A percentile compares a stretch with the other conserved stretches of the same genome.
phyloP scores from a whole-genome alignment of 768 basidiomycete species.

The Suillus plorans region DNA sequence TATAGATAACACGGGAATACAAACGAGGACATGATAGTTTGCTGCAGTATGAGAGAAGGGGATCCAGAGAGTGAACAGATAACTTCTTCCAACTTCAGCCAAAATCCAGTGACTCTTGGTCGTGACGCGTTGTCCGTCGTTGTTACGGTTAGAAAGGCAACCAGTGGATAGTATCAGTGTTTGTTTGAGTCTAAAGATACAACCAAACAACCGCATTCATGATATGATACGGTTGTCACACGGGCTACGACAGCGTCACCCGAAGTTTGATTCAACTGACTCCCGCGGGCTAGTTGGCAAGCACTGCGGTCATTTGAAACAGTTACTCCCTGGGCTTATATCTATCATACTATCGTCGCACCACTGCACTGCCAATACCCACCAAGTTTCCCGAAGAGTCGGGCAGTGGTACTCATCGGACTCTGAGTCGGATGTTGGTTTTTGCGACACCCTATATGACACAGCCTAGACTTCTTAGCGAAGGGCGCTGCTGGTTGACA shows the following conservation, averaged over 20 bases:
- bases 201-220: conserved; percentile 28
- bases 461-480: neutral
- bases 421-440: neutral
- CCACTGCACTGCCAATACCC: neutral
- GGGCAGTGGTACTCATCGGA: neutral
- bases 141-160: neutral
- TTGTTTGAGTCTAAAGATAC: conserved; percentile 26
- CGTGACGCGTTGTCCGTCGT: neutral
- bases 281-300: too few species aligned
- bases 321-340: neutral
- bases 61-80: too few species aligned
- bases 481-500: neutral
- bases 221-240: neutral
- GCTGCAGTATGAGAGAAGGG: too few species aligned
- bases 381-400: neutral
- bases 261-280: neutral
- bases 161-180: neutral
- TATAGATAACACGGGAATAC: conserved; percentile 14
- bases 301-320: neutral
- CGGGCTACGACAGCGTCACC: neutral
- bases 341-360: neutral
- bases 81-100: neutral
- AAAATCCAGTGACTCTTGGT: neutral
- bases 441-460: neutral
- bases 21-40: conserved; percentile 28